Percentiles rank a stretch among this genome's conserved stretches.
Conservation (phyloP, 192 early-diverging fungal genomes). For the Geosiphon pyriformis region DNA sequence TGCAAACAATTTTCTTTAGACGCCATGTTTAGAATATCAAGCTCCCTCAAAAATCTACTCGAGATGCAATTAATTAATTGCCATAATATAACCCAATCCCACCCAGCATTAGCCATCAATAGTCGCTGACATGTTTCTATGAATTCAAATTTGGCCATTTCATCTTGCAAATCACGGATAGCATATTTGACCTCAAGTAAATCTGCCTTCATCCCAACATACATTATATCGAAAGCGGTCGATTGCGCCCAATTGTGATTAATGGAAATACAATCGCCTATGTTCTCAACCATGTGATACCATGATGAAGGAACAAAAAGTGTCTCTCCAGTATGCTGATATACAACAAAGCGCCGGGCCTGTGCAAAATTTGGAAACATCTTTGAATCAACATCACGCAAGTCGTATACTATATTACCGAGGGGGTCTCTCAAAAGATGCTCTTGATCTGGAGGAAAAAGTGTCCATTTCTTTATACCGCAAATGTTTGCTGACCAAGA, state of each 20-base stretch:
- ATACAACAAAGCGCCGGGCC: conserved; percentile 44
- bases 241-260: conserved; percentile 76
- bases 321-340: conserved; percentile 59
- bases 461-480: conserved; percentile 63
- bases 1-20: no score
- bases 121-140: conserved; percentile 41
- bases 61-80: conserved; percentile 24
- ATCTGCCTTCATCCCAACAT: conserved; percentile 41
- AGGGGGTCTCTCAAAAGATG: conserved; percentile 48
- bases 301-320: conserved; percentile 71
- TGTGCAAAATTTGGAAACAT: conserved; percentile 47
- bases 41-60: not conserved
- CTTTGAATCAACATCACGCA: conserved; percentile 39
- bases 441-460: conserved; percentile 63
- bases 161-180: conserved; percentile 48
- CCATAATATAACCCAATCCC: conserved; percentile 46
- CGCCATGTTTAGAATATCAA: not conserved
- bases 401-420: conserved; percentile 54
- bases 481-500: conserved; percentile 75
- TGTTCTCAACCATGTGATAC: conserved; percentile 70
- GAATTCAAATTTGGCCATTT: conserved; percentile 41
- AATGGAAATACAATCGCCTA: conserved; percentile 67
- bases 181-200: conserved; percentile 43
- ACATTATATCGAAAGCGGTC: conserved; percentile 45
- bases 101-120: conserved; percentile 44